Evolutionary conservation across 179 eudicot species (phyloP).

Genomic region (Spergularia azorica): DNA sequence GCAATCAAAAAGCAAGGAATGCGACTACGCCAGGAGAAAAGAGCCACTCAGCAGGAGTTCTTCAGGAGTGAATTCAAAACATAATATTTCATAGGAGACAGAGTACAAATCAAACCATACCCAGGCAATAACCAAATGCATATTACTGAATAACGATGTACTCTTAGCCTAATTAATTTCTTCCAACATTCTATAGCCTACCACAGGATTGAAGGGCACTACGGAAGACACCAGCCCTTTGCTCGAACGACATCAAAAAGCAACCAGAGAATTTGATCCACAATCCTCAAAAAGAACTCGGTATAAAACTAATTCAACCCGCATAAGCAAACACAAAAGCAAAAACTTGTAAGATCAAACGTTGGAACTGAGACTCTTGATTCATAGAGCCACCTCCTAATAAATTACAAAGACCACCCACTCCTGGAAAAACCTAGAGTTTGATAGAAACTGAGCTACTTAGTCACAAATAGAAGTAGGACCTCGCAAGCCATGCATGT

Average conservation of each 20-base stretch:
- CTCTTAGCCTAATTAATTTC: conserved; percentile 13
- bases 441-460: too few relatives aligned
- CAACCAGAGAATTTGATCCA: not conserved
- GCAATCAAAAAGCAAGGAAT: not conserved
- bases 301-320: not conserved
- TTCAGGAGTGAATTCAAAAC: not conserved
- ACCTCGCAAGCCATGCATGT: too few relatives aligned
- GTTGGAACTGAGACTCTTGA: too few relatives aligned
- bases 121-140: conserved; percentile 20
- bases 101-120: conserved; percentile 27
- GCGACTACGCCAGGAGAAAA: not conserved
- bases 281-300: not conserved
- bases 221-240: conserved; percentile 25
- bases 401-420: too few relatives aligned
- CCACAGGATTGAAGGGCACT: conserved; percentile 3
- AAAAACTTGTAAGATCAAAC: too few relatives aligned
- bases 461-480: too few relatives aligned
- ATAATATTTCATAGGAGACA: not conserved
- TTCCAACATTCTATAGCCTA: conserved; percentile 31
- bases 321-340: not conserved
- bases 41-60: not conserved
- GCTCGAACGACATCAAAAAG: conserved; percentile 9
- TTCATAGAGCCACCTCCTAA: too few relatives aligned
- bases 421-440: too few relatives aligned
- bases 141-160: conserved; percentile 27